These are phyloP conservation scores for Fusarium sp. DNA, from an alignment of 2,329 filamentous ascomycete genomes.

Conservation along the genomic window DNA sequence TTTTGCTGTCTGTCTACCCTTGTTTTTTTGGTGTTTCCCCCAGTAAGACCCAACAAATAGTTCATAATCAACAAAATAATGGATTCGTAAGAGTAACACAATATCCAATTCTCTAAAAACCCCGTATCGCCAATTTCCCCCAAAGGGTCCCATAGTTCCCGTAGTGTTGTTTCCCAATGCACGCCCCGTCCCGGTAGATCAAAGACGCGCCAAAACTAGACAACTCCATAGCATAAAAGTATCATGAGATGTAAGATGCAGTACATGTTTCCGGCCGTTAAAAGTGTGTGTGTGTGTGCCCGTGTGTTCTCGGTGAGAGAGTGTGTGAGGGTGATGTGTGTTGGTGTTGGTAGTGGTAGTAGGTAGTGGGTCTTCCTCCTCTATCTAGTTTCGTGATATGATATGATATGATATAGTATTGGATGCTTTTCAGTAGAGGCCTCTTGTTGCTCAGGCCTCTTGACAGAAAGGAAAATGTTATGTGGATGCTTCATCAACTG, in stretches of 20 bases:
- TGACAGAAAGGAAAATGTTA: neutral
- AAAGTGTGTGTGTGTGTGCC: neutral
- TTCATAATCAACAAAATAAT: neutral
- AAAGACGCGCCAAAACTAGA: neutral
- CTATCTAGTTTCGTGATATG: slow-evolving; percentile 1
- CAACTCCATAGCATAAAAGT: slow-evolving; percentile 11
- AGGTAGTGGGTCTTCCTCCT: slow-evolving; percentile 11
- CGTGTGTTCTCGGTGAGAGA: neutral
- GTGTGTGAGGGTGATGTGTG: neutral
- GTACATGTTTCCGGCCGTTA: slow-evolving; percentile 29
- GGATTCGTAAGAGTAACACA: neutral
- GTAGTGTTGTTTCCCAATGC: slow-evolving; percentile 16
- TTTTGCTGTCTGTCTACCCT: neutral
- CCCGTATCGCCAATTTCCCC: slow-evolving; percentile 28
- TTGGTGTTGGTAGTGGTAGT: neutral
- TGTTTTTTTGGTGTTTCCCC: neutral
- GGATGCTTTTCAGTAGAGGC: neutral
- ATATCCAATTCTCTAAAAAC: slow-evolving; percentile 12
- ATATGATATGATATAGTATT: neutral
- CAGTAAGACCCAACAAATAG: neutral
- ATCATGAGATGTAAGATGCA: slow-evolving; percentile 14
- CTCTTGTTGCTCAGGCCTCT: slow-evolving; percentile 13
- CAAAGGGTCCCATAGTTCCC: neutral
- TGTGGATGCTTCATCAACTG: slow-evolving; percentile 23
- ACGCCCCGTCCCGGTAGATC: neutral